Base-by-base conservation (phyloP, 192 early-diverging fungal genomes). In the Backusella australiensis region DNA sequence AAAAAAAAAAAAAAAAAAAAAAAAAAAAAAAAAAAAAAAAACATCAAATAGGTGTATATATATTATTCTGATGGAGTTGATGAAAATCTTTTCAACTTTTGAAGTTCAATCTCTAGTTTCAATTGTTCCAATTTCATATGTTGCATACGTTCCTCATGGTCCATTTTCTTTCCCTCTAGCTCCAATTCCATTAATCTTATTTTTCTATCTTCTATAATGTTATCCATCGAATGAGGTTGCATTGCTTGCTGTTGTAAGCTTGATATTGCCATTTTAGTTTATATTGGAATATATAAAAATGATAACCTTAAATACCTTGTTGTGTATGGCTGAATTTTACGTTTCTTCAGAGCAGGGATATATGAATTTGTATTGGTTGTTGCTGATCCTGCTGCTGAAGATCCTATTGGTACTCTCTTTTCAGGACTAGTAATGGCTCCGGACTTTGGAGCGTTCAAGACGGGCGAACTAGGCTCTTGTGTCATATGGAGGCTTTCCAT, bases 131-230 rank as follows among this genome's bases (percentile, higher is more conserved):
- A 70, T 56, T 76, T 76, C 75, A 76, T 76, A 6, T 69, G 67
- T 35, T 76, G 75, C 75, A 76, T 76, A 38, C 75, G 67, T 9
- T 76, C 75, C n/a, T 76, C 67, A 69, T 76, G 75, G 6, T 76
- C 49, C 75, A 76, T 76, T 9, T 67, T 67, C 44, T 76, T 76
- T 29, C 12, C 26, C 53, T 76, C 75, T 41, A 76, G 23, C 59
- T 76, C 75, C 46, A 76, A 5, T 59, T 69, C 46, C 34, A 76
- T 34, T 2, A 53, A 6, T 32, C 53, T 69, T 11, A 70, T n/a
- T 70, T 35, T 67, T 69, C 67, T 56, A 14, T 76, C 75, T 23
- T 76, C 75, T 59, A 23, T 17, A 8, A 70, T 56, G 14, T 3
- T 67, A 26, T 56, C 38, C 38, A 41, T 26, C 21, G 21, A 2